Conservation (phyloP, 148 eudicot species). For the Spergularia bocconei region DNA sequence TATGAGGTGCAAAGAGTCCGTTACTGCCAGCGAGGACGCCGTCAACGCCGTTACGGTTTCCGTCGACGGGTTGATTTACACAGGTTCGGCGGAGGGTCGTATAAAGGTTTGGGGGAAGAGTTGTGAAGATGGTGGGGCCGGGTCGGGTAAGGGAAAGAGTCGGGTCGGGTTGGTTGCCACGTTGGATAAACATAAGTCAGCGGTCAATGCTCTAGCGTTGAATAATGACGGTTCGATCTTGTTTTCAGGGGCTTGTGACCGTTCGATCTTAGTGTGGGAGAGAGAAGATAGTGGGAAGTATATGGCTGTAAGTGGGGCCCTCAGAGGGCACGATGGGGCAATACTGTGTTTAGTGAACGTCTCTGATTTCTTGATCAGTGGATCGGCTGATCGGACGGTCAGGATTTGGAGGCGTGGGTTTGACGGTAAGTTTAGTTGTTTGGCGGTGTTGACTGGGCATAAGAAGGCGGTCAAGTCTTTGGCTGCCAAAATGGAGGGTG, state of each 20-base stretch:
- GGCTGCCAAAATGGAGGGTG: slow-evolving; percentile 38
- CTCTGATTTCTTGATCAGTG: slow-evolving; percentile 56
- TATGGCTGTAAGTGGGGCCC: slow-evolving; percentile 60
- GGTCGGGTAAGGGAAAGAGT: slow-evolving; percentile 5
- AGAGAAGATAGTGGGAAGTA: slow-evolving; percentile 45
- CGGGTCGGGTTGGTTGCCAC: slow-evolving; percentile 37
- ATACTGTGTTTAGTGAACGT: slow-evolving; percentile 55
- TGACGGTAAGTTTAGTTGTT: slow-evolving; percentile 48
- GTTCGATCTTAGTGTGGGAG: slow-evolving; percentile 78
- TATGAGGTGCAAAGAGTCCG: slow-evolving; percentile 44
- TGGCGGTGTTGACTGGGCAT: slow-evolving; percentile 51
- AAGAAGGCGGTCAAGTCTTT: slow-evolving; percentile 55
- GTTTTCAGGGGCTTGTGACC: slow-evolving; percentile 75
- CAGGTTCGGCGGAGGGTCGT: slow-evolving; percentile 60
- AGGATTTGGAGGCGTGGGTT: slow-evolving; percentile 59
- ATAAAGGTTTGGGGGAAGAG: slow-evolving; percentile 49
- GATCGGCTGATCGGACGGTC: slow-evolving; percentile 79
- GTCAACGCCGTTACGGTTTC: slow-evolving; percentile 58
- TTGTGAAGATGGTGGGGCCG: background rate
- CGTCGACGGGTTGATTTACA: slow-evolving; percentile 45
- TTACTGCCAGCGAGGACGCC: slow-evolving; percentile 65
- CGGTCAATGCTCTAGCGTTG: slow-evolving; percentile 64
- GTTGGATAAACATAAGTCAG: slow-evolving; percentile 64
- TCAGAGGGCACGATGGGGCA: slow-evolving; percentile 69
- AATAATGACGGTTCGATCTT: slow-evolving; percentile 43